Base-by-base conservation (phyloP, 73 alveolate species). In the Paramecium sexaurelia region DNA sequence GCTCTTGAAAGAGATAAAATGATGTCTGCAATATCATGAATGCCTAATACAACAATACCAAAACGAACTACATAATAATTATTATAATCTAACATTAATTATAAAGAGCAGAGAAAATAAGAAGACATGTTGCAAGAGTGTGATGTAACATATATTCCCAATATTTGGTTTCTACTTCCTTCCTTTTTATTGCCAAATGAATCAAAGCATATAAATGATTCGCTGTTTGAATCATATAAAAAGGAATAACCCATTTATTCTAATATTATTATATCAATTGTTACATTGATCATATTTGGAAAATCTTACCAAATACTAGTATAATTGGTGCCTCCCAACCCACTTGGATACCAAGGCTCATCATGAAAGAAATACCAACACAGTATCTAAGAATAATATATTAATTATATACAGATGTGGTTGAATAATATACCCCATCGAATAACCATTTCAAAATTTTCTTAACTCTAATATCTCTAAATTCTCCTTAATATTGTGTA, bases 101-200 rank as follows among this genome's bases (percentile, higher is more conserved):
- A 24, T 78, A 78, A 17, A 43, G 68, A 13, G 90, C 69, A 0
- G 90, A 78, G 73, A 78, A 78, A 22, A 78, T 22, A 20, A 78
- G 55, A 5, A 78, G 27, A 45, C 71, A 78, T 7, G 55, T 40
- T 29, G 90, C 90, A 19, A 78, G 55, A 2, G 73, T 29, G 35
- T 78, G 90, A 78, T 78, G 90, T 22, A 78, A 43, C 90, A 78
- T 78, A 43, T 78, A 78, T 43, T 78, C 90, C 90, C 90, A 78
- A 78, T 78, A 78, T 6, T 78, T 78, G 10, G 47, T 33, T 78
- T 78, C 90, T 1, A 78, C 40, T 78, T 78, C 55, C 55, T 40
- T 24, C 17, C 73, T 40, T 47, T 78, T 45, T 24, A 39, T 24
- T 4, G 73, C 73, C 41, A 78, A 33, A 24, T 78, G 68, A 8